These are phyloP conservation scores for Debaryomyces hansenii DNA, from an alignment of 805 yeast genomes.

Conservation along the genomic window DNA sequence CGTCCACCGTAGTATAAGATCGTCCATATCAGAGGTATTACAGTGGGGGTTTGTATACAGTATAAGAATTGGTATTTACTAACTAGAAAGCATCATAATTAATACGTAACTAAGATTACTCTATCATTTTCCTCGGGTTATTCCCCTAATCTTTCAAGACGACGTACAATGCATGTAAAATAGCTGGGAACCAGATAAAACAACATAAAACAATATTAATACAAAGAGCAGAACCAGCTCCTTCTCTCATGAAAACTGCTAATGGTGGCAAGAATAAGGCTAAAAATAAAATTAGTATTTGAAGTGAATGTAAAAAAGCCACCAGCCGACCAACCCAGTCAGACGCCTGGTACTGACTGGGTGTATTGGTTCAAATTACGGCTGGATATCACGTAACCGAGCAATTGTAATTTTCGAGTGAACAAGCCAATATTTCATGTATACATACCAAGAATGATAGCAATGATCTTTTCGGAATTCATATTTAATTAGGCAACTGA, in stretches of 20 bases:
- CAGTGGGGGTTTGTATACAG: too few relatives aligned
- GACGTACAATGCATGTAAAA: conserved; percentile 70
- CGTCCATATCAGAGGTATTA: too few relatives aligned
- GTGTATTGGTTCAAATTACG: not conserved
- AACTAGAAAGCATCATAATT: too few relatives aligned
- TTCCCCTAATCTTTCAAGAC: conserved; percentile 37
- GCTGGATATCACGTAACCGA: not conserved
- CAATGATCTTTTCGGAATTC: conserved; percentile 44
- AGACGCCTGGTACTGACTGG: not conserved
- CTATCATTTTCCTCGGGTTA: not conserved
- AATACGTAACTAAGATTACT: not conserved
- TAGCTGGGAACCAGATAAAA: conserved; percentile 77
- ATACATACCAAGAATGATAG: conserved; percentile 33
- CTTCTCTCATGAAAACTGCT: conserved; percentile 70
- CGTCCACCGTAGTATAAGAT: not conserved
- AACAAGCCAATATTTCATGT: not conserved
- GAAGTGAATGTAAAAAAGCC: not conserved
- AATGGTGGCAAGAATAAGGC: conserved; percentile 73
- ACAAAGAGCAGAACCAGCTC: conserved; percentile 63
- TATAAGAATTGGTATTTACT: too few relatives aligned
- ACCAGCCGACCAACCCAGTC: not conserved
- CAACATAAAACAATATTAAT: conserved; percentile 63
- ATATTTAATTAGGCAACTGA: conserved; percentile 12
- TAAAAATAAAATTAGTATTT: conserved; percentile 18
- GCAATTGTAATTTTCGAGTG: not conserved